Percentiles rank a stretch among this genome's conserved stretches.
Evolutionary conservation across 306 rosid species (phyloP).

Genomic region (Datisca glomerata): DNA sequence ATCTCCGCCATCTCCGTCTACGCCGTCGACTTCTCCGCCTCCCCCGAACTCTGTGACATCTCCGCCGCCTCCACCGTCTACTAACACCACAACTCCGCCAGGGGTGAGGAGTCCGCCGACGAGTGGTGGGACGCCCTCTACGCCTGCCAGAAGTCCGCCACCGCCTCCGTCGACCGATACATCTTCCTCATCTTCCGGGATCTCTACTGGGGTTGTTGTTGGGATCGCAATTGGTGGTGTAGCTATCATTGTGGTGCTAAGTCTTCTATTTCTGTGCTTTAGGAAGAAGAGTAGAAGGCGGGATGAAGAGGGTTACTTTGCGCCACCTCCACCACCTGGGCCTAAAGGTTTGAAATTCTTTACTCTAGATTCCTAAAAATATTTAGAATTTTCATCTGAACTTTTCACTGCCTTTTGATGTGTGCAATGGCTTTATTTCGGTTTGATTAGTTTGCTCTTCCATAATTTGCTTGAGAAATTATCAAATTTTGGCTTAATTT

Average conservation of each 20-base stretch:
- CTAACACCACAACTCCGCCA: conserved; percentile 1
- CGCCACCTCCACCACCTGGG: conserved; percentile 25
- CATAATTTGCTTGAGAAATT: no score
- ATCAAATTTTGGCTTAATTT: no score
- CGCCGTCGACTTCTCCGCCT: conserved; percentile 21
- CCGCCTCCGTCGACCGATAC: conserved; percentile 8
- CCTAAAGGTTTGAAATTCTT: conserved; percentile 52
- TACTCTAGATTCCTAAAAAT: neutral
- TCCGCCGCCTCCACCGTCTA: conserved; percentile 12
- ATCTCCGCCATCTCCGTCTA: conserved; percentile 10
- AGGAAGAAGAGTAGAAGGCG: conserved; percentile 61
- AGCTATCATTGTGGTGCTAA: conserved; percentile 40
- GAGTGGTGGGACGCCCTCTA: conserved; percentile 15
- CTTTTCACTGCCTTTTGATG: no score
- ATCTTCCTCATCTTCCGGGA: conserved; percentile 27
- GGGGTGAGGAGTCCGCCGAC: conserved; percentile 15
- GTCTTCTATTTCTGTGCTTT: conserved; percentile 56
- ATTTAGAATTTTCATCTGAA: neutral
- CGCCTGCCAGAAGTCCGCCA: conserved; percentile 19
- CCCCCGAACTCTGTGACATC: conserved; percentile 16
- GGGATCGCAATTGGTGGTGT: conserved; percentile 76
- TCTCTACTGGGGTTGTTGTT: conserved; percentile 46
- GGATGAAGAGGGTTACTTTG: conserved; percentile 37
- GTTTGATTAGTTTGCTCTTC: no score
- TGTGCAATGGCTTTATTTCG: no score